Evolutionary conservation across 306 rosid species (phyloP), one percentile per base, ranked within the genome.

Genomic region (barrel medic (Medicago truncatula)): DNA sequence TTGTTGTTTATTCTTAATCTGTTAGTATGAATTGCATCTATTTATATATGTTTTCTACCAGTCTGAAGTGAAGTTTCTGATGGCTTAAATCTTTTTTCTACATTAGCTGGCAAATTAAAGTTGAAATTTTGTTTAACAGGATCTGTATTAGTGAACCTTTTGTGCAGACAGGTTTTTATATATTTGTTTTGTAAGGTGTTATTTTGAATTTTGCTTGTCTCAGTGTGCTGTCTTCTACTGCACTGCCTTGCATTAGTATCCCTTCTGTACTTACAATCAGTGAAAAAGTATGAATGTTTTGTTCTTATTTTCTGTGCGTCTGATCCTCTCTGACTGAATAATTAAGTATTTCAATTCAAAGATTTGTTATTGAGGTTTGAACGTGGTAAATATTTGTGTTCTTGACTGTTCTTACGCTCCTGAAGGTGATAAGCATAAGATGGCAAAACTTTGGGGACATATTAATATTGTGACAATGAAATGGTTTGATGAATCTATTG

Each of bases 381-480:
- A 38, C 57, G 53, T 58, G 76, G 70, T 70, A 65, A 39, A 31
- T 77, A 43, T 80, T 80, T 84, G 94, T 85, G 43, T 67, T 82
- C 97, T 89, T 92, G 89, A 95, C 91, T 77, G 70, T 87, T 79
- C 82, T 83, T 84, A 95, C 82, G 90, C 90, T 84, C 97, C 96
- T 74, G 92, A 95, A 88, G 97, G 98, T 77, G 98, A 89, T 88
- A 95, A 95, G 80, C 86, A 90, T 78, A 89, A 85, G 93, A 97
- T 92, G 70, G 98, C 98, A 25, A 88, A 82, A 70, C 77, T 64
- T 64, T 95, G 98, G 98, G 97, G 97, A 66, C 85, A 83, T 78
- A 88, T 92, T 80, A 73, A 47, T 84, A 86, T 92, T 70, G 95
- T 92, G 76, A 84, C 96, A 79, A 88, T 77, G 69, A 92, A 90